These are phyloP conservation scores for Violaceomyces palustris DNA, from an alignment of 1,284 basidiomycete genomes.

Conservation along the genomic window DNA sequence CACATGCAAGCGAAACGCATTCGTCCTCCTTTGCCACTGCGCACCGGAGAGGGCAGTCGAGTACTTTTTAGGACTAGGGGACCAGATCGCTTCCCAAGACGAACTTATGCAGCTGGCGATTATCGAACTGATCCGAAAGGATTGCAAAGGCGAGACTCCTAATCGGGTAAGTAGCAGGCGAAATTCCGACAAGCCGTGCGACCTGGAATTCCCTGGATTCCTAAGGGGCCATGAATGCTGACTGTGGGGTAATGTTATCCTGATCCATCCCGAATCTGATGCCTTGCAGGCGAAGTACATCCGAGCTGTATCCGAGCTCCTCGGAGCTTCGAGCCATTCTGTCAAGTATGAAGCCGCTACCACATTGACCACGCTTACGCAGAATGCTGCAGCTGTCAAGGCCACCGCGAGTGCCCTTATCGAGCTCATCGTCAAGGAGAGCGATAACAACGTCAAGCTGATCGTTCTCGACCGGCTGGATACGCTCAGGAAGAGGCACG, in stretches of 20 bases:
- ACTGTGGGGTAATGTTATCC: too few species aligned
- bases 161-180: too few species aligned
- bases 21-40: conserved; percentile 85
- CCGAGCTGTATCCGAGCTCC: conserved; percentile 87
- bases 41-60: conserved; percentile 86
- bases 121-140: conserved; percentile 88
- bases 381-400: conserved; percentile 93
- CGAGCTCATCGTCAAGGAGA: conserved; percentile 86
- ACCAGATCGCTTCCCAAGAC: conserved; percentile 77
- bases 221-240: too few species aligned
- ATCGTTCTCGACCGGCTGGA: conserved; percentile 95
- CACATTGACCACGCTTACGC: conserved; percentile 87
- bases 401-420: conserved; percentile 87
- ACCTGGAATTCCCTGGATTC: too few species aligned
- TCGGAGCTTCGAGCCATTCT: conserved; percentile 82
- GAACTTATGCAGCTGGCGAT: conserved; percentile 93
- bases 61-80: conserved; percentile 79
- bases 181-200: too few species aligned
- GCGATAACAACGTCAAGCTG: conserved; percentile 98
- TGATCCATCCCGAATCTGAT: neutral
- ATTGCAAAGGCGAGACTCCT: conserved; percentile 72
- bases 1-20: conserved; percentile 95
- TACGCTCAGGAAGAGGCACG: conserved; percentile 74
- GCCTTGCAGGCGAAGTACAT: conserved; percentile 78
- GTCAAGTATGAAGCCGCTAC: conserved; percentile 98